Conservation (phyloP, 78 protist genomes). For the Neovahlkampfia damariscottae region DNA sequence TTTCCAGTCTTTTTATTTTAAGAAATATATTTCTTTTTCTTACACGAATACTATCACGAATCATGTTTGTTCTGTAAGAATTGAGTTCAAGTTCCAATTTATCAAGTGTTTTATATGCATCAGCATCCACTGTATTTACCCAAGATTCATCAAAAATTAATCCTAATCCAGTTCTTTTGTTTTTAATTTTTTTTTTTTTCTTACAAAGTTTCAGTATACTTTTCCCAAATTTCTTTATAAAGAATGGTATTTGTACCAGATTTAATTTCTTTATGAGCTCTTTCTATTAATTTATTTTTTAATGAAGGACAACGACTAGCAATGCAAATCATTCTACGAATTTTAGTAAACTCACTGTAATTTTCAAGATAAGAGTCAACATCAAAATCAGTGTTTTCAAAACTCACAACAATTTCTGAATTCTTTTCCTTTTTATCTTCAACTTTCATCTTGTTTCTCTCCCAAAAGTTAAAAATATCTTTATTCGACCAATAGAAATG, state of each 20-base stretch:
- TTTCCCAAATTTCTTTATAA: neutral
- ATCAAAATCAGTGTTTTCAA: too few relatives aligned
- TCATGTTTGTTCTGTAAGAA: conserved; percentile 33
- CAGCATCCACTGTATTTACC: neutral
- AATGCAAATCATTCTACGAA: too few relatives aligned
- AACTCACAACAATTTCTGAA: too few relatives aligned
- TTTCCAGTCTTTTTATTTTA: conserved; percentile 18
- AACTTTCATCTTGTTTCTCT: too few relatives aligned
- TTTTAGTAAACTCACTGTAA: too few relatives aligned
- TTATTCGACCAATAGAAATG: too few relatives aligned
- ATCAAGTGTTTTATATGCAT: conserved; percentile 15
- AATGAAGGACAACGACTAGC: too few relatives aligned
- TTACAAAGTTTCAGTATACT: neutral
- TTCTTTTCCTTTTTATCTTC: too few relatives aligned
- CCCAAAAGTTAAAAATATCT: too few relatives aligned
- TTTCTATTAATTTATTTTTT: too few relatives aligned
- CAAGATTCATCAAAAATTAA: neutral
- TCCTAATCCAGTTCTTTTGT: neutral
- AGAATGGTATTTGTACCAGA: neutral
- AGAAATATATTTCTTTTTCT: too few relatives aligned
- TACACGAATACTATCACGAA: conserved; percentile 55
- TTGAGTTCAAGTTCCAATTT: conserved; percentile 49
- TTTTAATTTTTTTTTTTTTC: neutral
- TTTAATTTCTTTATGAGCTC: neutral
- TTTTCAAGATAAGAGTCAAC: too few relatives aligned